These are phyloP conservation scores for Aspergillus egyptiacus DNA, from an alignment of 495 filamentous ascomycete genomes.

Conservation along the genomic window DNA sequence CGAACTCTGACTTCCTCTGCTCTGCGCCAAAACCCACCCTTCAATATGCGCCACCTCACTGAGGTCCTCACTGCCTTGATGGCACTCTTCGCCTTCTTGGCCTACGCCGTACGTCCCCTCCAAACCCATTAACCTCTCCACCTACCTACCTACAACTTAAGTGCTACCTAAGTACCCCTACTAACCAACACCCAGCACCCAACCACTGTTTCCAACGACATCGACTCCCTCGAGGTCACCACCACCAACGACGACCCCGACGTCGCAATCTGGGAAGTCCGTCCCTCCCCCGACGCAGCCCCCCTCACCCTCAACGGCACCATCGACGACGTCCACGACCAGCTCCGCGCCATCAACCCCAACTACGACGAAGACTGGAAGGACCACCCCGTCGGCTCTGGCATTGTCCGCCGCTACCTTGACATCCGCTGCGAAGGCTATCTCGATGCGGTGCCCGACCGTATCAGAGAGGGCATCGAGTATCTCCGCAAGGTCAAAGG, in stretches of 20 bases:
- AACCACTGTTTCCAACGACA: too few species aligned
- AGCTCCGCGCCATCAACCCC: background rate
- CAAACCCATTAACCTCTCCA: too few species aligned
- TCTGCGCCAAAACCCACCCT: too few species aligned
- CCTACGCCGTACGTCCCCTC: background rate
- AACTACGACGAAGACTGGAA: background rate
- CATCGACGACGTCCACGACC: background rate
- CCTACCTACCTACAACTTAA: too few species aligned
- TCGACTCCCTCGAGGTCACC: too few species aligned
- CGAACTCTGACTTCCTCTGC: too few species aligned
- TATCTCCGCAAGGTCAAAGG: background rate
- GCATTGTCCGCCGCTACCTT: background rate
- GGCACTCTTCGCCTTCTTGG: background rate
- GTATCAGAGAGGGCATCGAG: background rate
- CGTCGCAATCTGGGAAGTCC: background rate
- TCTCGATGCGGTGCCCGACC: background rate
- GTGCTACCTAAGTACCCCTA: too few species aligned
- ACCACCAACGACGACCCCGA: background rate
- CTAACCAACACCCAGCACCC: too few species aligned
- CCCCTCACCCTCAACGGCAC: background rate
- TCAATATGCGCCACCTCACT: background rate
- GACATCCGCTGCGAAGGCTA: too few species aligned
- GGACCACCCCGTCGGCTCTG: background rate
- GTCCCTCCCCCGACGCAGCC: background rate
- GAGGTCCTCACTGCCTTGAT: background rate